Base-by-base conservation (phyloP, 2,329 filamentous ascomycete genomes). In the Nemania sp. region DNA sequence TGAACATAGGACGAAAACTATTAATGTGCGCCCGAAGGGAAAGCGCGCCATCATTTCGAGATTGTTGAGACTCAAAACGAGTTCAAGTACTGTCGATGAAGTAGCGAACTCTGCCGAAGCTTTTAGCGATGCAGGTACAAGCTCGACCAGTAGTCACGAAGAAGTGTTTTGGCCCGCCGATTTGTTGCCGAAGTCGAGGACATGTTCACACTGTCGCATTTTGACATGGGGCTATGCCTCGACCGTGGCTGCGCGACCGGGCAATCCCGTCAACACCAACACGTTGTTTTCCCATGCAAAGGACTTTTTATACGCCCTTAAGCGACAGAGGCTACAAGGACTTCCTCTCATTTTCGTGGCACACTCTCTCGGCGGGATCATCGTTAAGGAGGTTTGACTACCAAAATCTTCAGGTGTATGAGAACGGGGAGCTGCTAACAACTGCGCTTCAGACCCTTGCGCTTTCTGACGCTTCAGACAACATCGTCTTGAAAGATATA, bases 221-320 rank as follows among this genome's bases (percentile, higher is more conserved):
- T n/a, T n/a, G n/a, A n/a, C n/a, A n/a, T n/a, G n/a, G n/a, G n/a
- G n/a, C n/a, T n/a, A n/a, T n/a, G n/a, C n/a, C n/a, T n/a, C n/a
- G n/a, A n/a, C n/a, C n/a, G n/a, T n/a, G n/a, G n/a, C n/a, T n/a
- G n/a, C n/a, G n/a, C n/a, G n/a, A n/a, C n/a, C n/a, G n/a, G n/a
- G n/a, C n/a, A n/a, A n/a, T n/a, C n/a, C n/a, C n/a, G 34, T 39
- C 15, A 52, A 52, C 15, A 25, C 42, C 20, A 52, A 52, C 37
- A 42, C 20, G 13, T 17, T 52, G 5, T 52, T 52, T 18, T 12
- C 35, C 29, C 49, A 52, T 42, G 32, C 18, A 13, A 52, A 32
- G n/a, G 37, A 52, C 18, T 18, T 52, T 18, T 10, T 52, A 3
- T n/a, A 40, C 12, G 49, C 42, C 5, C 21, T 52, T 4, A 29